Evolutionary conservation across 192 early-diverging fungal genomes (phyloP).

Genomic region (Coemansia sp.): DNA sequence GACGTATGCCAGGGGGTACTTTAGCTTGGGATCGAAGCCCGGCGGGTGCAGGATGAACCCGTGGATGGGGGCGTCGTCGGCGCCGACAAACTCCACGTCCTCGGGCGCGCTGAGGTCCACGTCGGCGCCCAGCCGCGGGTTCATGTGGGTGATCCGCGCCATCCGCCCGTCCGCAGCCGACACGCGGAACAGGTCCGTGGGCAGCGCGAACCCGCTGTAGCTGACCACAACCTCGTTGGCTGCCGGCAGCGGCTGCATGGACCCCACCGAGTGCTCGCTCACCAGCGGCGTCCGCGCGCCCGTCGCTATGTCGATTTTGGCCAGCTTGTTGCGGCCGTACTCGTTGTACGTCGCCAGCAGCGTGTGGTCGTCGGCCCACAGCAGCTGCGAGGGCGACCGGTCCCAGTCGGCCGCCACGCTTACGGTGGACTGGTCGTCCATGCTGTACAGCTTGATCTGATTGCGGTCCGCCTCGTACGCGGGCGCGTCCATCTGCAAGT

Average conservation of each 20-base stretch:
- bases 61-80: constrained; percentile 49
- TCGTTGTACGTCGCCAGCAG: constrained; percentile 67
- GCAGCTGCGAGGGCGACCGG: constrained; percentile 56
- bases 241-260: constrained; percentile 44
- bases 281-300: constrained; percentile 54
- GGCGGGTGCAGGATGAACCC: constrained; percentile 48
- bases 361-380: constrained; percentile 55
- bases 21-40: constrained; percentile 51
- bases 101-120: constrained; percentile 56
- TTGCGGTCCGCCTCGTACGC: constrained; percentile 79
- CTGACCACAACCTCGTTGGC: constrained; percentile 48
- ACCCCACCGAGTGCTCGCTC: constrained; percentile 48
- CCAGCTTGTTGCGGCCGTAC: constrained; percentile 63
- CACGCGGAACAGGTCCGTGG: constrained; percentile 54
- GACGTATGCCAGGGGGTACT: constrained; percentile 76
- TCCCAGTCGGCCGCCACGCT: constrained; percentile 62
- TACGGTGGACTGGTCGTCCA: constrained; percentile 29
- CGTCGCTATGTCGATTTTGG: constrained; percentile 55
- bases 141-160: constrained; percentile 46
- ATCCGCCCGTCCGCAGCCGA: constrained; percentile 31
- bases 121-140: constrained; percentile 28
- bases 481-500: constrained; percentile 69
- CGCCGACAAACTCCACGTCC: constrained; percentile 67
- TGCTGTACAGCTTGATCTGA: constrained; percentile 60
- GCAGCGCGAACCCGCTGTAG: constrained; percentile 55